Percentiles rank a stretch among this genome's conserved stretches.
Conservation (phyloP, 2,329 filamentous ascomycete genomes). For the Penicillium sp. region DNA sequence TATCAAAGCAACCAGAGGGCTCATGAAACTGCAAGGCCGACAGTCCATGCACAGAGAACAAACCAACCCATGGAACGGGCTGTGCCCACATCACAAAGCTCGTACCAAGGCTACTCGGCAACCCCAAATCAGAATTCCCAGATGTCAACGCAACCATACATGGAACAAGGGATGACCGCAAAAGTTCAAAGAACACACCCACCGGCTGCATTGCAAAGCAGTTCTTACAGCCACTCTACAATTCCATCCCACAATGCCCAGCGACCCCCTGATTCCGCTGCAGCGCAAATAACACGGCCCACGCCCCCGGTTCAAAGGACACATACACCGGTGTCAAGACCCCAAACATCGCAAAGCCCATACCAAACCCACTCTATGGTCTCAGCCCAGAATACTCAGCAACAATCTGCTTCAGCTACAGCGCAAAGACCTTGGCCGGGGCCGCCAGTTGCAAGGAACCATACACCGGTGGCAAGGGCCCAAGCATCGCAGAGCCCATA, state of each 20-base stretch:
- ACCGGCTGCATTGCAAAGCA: neutral
- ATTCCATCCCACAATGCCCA: neutral
- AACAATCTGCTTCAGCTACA: too few relatives aligned
- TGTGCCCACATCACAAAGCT: neutral
- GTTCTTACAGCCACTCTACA: neutral
- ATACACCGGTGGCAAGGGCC: neutral
- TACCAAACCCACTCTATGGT: neutral
- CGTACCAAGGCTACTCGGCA: neutral
- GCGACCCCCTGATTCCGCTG: neutral
- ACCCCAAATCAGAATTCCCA: neutral
- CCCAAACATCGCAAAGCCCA: neutral
- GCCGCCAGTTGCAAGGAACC: neutral
- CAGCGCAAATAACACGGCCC: neutral
- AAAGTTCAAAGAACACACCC: neutral
- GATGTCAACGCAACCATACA: neutral
- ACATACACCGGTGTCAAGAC: neutral
- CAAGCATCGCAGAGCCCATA: neutral
- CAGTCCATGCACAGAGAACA: neutral
- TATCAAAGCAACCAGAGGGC: neutral
- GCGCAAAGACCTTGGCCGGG: neutral
- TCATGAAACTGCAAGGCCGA: neutral
- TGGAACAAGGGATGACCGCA: neutral
- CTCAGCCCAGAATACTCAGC: neutral
- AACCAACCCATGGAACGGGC: neutral
- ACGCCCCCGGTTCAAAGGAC: neutral